phyloP scores from a whole-genome alignment of 2,329 filamentous ascomycete species.

The Colletotrichum chlorophyti region DNA sequence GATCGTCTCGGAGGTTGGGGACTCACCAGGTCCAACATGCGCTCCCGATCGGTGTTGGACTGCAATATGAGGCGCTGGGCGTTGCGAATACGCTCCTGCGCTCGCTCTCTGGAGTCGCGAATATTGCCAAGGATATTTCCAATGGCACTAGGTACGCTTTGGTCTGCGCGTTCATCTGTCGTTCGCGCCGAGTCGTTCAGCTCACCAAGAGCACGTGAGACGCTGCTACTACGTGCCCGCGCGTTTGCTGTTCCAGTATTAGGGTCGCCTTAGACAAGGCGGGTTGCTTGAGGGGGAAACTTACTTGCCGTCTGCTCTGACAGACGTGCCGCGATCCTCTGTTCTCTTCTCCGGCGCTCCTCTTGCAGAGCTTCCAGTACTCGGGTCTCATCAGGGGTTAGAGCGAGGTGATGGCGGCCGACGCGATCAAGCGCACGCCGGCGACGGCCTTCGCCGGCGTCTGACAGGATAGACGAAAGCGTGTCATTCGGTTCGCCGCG shows the following conservation, averaged over 20 bases:
- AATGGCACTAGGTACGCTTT: conserved; percentile 44
- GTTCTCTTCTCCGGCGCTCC: conserved; percentile 58
- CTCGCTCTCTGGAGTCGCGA: conserved; percentile 43
- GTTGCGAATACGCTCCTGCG: conserved; percentile 41
- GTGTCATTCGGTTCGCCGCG: conserved; percentile 52
- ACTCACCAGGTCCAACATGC: conserved; percentile 9
- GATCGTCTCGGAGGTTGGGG: conserved; percentile 15
- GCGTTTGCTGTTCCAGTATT: conserved; percentile 36
- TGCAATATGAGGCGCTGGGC: conserved; percentile 38
- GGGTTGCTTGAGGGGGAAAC: too few species aligned
- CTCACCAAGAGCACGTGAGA: conserved; percentile 32
- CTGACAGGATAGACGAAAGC: conserved; percentile 31
- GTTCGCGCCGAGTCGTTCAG: conserved; percentile 1
- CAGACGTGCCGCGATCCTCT: conserved; percentile 30
- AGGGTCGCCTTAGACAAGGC: too few species aligned
- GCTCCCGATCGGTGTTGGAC: conserved; percentile 18
- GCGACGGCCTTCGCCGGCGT: conserved; percentile 32
- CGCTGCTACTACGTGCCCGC: conserved; percentile 41
- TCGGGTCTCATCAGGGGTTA: conserved; percentile 60
- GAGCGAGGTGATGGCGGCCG: conserved; percentile 46
- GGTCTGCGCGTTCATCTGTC: conserved; percentile 30
- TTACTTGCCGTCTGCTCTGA: conserved; percentile 22
- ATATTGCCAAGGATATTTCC: conserved; percentile 47
- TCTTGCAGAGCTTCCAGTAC: conserved; percentile 63
- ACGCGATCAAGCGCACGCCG: conserved; percentile 15